These are phyloP conservation scores for Avena eriantha DNA, from an alignment of 176 grass and related monocot species.

Conservation along the genomic window DNA sequence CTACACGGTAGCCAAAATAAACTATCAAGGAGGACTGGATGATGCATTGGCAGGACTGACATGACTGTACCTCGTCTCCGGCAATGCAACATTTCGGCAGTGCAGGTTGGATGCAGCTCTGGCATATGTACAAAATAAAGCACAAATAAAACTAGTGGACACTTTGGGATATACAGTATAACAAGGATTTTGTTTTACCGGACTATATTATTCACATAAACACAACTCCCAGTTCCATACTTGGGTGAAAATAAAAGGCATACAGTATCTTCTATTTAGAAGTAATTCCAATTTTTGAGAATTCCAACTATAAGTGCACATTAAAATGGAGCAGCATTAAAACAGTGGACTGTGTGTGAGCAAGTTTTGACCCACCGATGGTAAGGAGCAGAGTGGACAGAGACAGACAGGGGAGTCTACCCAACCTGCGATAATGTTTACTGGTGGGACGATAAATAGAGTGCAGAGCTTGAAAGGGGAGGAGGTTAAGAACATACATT, in stretches of 20 bases:
- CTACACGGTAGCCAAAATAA: background rate
- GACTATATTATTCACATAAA: background rate
- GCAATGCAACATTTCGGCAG: background rate
- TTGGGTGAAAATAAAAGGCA: background rate
- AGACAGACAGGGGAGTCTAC: background rate
- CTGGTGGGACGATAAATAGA: background rate
- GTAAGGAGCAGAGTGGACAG: slow-evolving; percentile 5
- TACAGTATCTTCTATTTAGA: background rate
- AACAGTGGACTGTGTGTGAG: background rate
- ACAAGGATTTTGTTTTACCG: background rate
- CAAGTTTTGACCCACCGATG: background rate
- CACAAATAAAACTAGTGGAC: background rate
- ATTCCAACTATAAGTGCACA: slow-evolving; percentile 4
- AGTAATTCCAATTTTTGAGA: background rate
- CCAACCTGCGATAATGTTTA: background rate
- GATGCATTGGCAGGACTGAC: background rate
- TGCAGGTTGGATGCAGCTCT: slow-evolving; percentile 18
- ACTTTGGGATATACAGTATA: background rate
- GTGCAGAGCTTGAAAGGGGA: background rate
- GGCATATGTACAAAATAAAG: slow-evolving; percentile 20
- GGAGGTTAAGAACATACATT: slow-evolving; percentile 30
- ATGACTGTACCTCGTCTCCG: background rate
- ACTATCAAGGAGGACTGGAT: background rate
- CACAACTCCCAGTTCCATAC: background rate
- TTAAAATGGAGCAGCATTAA: background rate